These are phyloP conservation scores for Aspergillus jensenii DNA, from an alignment of 2,329 filamentous ascomycete genomes.

Conservation along the genomic window DNA sequence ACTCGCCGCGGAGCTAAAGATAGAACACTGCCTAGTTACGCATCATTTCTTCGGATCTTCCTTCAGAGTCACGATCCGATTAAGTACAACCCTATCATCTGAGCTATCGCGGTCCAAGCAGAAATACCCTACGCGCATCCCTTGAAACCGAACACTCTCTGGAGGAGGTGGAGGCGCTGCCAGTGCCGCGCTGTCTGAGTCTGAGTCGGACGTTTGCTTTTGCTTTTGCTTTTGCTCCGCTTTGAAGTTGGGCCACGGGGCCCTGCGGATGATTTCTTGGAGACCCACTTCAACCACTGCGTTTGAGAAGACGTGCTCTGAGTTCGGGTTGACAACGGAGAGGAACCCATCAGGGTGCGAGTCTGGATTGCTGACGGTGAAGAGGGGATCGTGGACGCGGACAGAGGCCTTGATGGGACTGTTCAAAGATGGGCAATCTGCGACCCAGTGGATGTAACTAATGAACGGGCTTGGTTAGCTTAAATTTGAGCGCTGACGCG, in stretches of 20 bases:
- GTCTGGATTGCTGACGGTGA: not conserved
- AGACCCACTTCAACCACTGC: not conserved
- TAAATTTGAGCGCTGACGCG: too few species aligned
- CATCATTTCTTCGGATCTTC: not conserved
- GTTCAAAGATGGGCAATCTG: not conserved
- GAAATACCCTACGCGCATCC: constrained; percentile 3
- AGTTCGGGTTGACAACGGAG: not conserved
- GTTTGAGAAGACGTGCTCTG: not conserved
- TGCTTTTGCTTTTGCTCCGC: not conserved
- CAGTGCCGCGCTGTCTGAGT: not conserved
- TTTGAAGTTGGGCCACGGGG: not conserved
- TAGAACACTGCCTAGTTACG: not conserved
- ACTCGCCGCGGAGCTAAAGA: too few species aligned
- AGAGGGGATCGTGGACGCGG: not conserved
- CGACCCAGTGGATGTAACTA: not conserved
- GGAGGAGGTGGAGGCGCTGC: not conserved
- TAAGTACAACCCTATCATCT: not conserved
- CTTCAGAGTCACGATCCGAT: not conserved
- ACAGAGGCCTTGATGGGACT: not conserved
- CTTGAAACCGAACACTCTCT: not conserved
- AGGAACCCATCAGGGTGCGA: not conserved
- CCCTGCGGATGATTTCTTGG: not conserved
- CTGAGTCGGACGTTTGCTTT: not conserved
- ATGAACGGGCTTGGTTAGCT: not conserved
- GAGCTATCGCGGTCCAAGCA: not conserved